Conservation (phyloP, 164 flowering plant genomes). For the Akebia trifoliata region DNA sequence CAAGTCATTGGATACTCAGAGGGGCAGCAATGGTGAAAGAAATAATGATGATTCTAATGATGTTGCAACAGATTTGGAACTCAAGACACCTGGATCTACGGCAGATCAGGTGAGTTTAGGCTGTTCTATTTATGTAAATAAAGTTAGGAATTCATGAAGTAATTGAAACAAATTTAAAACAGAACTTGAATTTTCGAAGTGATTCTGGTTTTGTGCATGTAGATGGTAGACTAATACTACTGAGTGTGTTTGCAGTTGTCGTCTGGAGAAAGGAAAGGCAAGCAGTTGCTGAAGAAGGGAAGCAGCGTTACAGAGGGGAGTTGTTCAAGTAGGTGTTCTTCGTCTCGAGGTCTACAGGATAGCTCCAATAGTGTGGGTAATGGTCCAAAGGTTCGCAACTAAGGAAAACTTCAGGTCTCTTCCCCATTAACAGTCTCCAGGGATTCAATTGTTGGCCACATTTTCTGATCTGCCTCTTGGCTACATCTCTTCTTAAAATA, state of each 20-base stretch:
- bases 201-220: not conserved
- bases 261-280: constrained; percentile 39
- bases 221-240: not conserved
- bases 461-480: not conserved
- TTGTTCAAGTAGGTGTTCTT: constrained; percentile 61
- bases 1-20: constrained; percentile 37
- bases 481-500: not conserved
- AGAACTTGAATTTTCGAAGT: not conserved
- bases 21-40: constrained; percentile 32
- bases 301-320: constrained; percentile 32
- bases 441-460: not conserved
- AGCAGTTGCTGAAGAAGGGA: constrained; percentile 35
- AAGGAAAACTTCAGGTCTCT: constrained; percentile 8
- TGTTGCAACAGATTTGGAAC: constrained; percentile 68
- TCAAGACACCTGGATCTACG: constrained; percentile 71
- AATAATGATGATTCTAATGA: constrained; percentile 52
- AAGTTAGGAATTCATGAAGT: not conserved
- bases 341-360: constrained; percentile 48
- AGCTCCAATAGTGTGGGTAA: constrained; percentile 56
- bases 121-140: not conserved
- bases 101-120: constrained; percentile 37
- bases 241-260: constrained; percentile 28
- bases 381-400: constrained; percentile 28
- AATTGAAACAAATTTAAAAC: not conserved
- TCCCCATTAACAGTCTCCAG: not conserved